Conservation (phyloP, 305 asterid species). For the Rubia occidens region DNA sequence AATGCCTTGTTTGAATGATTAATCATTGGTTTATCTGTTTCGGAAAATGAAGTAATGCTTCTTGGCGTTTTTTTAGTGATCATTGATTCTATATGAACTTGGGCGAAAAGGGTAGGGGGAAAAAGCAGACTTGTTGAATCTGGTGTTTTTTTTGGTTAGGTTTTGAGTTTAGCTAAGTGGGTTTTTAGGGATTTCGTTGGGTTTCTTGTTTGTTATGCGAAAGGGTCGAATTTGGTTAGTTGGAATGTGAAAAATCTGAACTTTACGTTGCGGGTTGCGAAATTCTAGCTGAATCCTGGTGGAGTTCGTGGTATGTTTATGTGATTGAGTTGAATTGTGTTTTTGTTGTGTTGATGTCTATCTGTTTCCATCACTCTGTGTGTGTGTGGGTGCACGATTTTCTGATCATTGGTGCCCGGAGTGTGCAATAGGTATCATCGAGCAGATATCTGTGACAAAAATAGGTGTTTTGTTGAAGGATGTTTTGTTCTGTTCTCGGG, state of each 20-base stretch:
- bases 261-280: neutral
- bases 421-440: neutral
- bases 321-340: neutral
- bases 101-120: neutral
- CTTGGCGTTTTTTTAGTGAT: neutral
- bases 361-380: neutral
- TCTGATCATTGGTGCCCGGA: too few relatives aligned
- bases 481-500: neutral
- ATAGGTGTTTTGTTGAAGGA: neutral
- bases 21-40: neutral
- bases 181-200: slow-evolving; percentile 10
- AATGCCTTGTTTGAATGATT: neutral
- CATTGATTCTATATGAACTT: neutral
- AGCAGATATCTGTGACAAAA: neutral
- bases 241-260: neutral
- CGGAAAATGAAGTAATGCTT: slow-evolving; percentile 1
- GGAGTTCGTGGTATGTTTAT: neutral
- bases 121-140: neutral
- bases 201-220: neutral
- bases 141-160: neutral
- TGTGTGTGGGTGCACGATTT: too few relatives aligned
- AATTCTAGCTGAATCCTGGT: neutral
- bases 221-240: slow-evolving; percentile 6
- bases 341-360: neutral
- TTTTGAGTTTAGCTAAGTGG: neutral